Evolutionary conservation across 192 early-diverging fungal genomes (phyloP), one percentile per base, ranked within the genome.

Genomic region (Backusella liffmaniae): DNA sequence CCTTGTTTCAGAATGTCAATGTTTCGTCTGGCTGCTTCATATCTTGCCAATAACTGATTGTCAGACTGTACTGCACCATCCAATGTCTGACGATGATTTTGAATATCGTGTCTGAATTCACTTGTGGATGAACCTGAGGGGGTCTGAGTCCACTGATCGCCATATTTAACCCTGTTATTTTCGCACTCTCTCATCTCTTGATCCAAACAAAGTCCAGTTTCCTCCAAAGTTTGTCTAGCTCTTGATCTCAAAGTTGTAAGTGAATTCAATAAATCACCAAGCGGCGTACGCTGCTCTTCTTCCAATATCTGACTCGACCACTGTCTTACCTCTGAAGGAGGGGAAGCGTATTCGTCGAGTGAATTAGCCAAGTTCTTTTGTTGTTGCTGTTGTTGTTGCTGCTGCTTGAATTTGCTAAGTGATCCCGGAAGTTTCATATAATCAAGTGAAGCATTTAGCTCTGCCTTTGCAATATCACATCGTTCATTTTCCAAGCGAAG

Each of bases 351-450:
- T 29, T 88, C 87, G 42, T 89, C 80, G 5, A 90, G 73, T 1
- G 80, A 77, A 8, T 74, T 76, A 16, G 77, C 82, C 3, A 0
- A 16, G 9, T 78, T 70, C 49, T 26, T 75, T n/a, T 44, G 44
- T 51, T 44, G 23, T 13, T 29, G 36, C 35, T 70, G 56, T 77
- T 69, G 23, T 86, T 88, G 21, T 83, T 32, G 83, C 59, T 29
- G 56, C 36, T 86, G 85, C 77, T 93, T 95, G 67, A 98, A 91
- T 72, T 94, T 94, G 10, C 89, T 86, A 6, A 99, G 80, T 21
- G 91, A 89, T 0, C 81, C 80, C 0, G 95, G 92, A 29, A 99
- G 83, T 73, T 97, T 92, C 94, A 98, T 92, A 41, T 94, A 96
- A 66, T 93, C 91, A 29, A 99, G 79, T 5, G 92, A 87, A 26